Conservation (phyloP, 139 green algal genomes). For the Volvox reticuliferus region DNA sequence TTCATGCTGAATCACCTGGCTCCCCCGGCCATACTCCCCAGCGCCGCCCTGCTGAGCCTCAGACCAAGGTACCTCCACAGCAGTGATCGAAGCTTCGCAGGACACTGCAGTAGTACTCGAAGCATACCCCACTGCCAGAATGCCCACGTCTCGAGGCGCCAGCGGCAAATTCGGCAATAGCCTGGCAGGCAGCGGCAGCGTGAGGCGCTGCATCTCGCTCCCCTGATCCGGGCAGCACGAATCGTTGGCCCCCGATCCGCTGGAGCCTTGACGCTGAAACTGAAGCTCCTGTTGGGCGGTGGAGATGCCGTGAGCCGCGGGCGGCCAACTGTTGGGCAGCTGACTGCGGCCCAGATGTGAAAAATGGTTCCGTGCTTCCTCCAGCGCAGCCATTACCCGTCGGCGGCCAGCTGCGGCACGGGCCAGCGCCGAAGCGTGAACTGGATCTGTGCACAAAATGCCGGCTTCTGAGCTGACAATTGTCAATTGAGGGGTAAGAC, state of each 20-base stretch:
- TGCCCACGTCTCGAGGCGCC: neutral
- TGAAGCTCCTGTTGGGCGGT: neutral
- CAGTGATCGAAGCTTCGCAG: neutral
- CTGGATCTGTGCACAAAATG: neutral
- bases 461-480: neutral
- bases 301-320: too few species aligned
- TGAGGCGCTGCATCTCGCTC: too few species aligned
- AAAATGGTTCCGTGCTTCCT: neutral
- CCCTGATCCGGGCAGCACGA: too few species aligned
- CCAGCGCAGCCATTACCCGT: slow-evolving; percentile 11
- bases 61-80: neutral
- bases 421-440: neutral
- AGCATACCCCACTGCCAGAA: neutral
- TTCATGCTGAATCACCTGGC: neutral
- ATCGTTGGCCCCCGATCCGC: too few species aligned
- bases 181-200: neutral
- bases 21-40: neutral
- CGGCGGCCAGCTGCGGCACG: neutral
- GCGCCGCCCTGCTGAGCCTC: neutral
- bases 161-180: neutral
- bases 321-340: neutral
- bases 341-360: neutral
- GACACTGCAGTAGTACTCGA: too few species aligned
- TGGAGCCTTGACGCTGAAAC: neutral
- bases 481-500: neutral